These are phyloP conservation scores for Exsudoporus frostii DNA, from an alignment of 768 basidiomycete species.

Conservation along the genomic window DNA sequence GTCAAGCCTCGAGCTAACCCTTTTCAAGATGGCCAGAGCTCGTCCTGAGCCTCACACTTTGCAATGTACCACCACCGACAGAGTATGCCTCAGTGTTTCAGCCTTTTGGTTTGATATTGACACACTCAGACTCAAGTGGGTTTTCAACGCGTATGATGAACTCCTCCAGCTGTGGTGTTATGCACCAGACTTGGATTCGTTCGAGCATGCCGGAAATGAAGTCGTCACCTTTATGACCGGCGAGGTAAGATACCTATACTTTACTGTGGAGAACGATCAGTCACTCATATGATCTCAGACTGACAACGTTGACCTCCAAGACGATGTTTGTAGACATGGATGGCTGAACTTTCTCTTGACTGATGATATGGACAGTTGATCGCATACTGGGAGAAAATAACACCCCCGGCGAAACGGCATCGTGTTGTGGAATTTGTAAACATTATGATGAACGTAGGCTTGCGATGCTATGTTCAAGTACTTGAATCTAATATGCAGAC, in stretches of 20 bases:
- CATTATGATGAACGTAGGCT: slow-evolving; percentile 58
- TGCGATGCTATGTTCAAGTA: not conserved
- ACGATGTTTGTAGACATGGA: slow-evolving; percentile 48
- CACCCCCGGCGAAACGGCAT: slow-evolving; percentile 53
- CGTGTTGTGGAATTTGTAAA: slow-evolving; percentile 52
- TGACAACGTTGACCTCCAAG: slow-evolving; percentile 51
- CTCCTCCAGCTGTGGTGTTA: slow-evolving; percentile 60
- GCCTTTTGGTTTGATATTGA: not conserved
- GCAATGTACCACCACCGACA: slow-evolving; percentile 62
- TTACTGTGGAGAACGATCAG: not conserved
- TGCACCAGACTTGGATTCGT: slow-evolving; percentile 61
- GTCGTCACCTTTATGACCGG: slow-evolving; percentile 53
- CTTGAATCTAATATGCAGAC: not conserved
- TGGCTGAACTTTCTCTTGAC: not conserved
- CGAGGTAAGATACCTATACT: slow-evolving; percentile 40
- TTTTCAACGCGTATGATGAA: slow-evolving; percentile 62
- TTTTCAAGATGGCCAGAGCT: slow-evolving; percentile 64
- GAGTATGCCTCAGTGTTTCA: slow-evolving; percentile 46
- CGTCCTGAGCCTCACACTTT: slow-evolving; percentile 63
- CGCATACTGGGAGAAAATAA: slow-evolving; percentile 56
- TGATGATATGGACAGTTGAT: slow-evolving; percentile 48
- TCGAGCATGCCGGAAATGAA: slow-evolving; percentile 65
- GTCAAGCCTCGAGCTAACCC: slow-evolving; percentile 4
- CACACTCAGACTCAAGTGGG: slow-evolving; percentile 49
- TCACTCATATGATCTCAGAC: slow-evolving; percentile 11